Evolutionary conservation across 1,139 yeast species (phyloP).

Genomic region (Pneumocystis sp.): DNA sequence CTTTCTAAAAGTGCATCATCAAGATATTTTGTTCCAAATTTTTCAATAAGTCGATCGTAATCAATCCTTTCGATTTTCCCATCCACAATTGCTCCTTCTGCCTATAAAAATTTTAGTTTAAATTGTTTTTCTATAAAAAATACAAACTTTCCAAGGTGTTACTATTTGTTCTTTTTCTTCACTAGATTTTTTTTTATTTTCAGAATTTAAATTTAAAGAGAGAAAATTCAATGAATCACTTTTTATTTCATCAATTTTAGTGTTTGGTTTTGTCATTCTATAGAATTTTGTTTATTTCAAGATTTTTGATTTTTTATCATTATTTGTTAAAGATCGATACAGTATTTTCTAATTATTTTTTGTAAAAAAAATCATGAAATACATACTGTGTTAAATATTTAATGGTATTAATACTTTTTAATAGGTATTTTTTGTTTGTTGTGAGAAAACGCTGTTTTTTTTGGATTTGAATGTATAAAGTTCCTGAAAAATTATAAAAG

Average conservation of each 20-base stretch:
- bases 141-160: neutral
- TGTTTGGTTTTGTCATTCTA: neutral
- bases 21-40: constrained; percentile 75
- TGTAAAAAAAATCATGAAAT: neutral
- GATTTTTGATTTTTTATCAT: neutral
- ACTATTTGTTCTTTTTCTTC: neutral
- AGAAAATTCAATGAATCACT: neutral
- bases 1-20: constrained; percentile 56
- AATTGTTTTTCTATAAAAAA: constrained; percentile 28
- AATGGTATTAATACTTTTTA: neutral
- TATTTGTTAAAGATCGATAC: neutral
- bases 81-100: constrained; percentile 93
- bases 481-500: neutral
- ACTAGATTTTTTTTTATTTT: neutral
- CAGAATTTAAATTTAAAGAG: neutral
- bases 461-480: neutral
- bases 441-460: neutral
- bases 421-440: neutral
- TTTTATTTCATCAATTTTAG: neutral
- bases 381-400: neutral
- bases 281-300: too few relatives aligned
- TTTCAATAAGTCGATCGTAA: constrained; percentile 69
- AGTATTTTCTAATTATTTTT: neutral
- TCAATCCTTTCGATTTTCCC: constrained; percentile 82
- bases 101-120: constrained; percentile 95